Base-by-base conservation (phyloP, 2,329 filamentous ascomycete species). In the Botryotinia calthae region DNA sequence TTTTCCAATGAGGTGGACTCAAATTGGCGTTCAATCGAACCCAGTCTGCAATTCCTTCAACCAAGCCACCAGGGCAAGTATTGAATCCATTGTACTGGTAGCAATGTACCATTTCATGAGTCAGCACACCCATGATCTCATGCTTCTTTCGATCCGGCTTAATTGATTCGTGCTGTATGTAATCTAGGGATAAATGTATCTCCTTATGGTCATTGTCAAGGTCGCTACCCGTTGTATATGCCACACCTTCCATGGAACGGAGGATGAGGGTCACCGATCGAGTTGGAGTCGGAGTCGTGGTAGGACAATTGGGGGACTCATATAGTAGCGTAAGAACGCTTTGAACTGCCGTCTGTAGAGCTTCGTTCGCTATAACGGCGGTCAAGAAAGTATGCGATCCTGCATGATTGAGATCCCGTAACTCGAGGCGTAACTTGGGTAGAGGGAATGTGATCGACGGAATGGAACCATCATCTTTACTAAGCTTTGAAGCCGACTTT, bases 51-150 rank as follows among this genome's bases (percentile, higher is more conserved):
- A 98, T 89, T 0, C 95, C 95, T 82, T 98, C 95, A 72, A 97
- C 91, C 64, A 98, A 82, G 0, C 96, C 96, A 0, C 91, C 91
- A 0, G 92, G 92, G 61, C 89, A 88, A 7, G 84, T 84, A 2
- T 85, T 86, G 31, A 78, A 84, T 2, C 86, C 91, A 77, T 93
- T 91, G 82, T 93, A 92, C 82, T 98, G 95, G 83, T 92, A 97
- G 83, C 94, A 98, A 84, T 98, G 96, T 22, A 98, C 95, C 75
- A 98, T 90, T 83, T 98, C 95, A 81, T 98, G 95, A 1, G 92
- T 91, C 31, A 98, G 82, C 0, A 98, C 94, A 58, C 96, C 96
- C 28, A 88, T 84, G 73, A 98, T 89, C 83, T 98, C 94, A 56
- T 86, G 78, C 20, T 83, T 82, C 66, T 86, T 85, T 18, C 82